Conservation (phyloP, 257 asterid species). For the Fraxinus americana region DNA sequence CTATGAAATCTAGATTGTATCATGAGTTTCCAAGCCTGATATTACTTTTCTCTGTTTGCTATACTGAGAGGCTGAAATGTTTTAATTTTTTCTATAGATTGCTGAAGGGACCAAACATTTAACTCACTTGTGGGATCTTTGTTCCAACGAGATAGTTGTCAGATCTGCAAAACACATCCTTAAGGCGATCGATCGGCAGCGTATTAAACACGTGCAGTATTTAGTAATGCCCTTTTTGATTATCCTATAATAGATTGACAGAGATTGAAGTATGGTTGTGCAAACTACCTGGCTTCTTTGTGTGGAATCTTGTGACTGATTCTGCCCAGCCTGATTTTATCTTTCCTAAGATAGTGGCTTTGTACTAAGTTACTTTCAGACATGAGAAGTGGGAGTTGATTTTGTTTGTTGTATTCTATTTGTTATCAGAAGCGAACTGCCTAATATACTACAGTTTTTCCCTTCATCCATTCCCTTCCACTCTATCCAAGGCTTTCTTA, state of each 20-base stretch:
- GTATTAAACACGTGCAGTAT: constrained; percentile 23
- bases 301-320: not conserved
- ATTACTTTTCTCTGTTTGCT: not conserved
- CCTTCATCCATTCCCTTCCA: not conserved
- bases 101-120: constrained; percentile 79
- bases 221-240: constrained; percentile 2
- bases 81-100: constrained; percentile 49
- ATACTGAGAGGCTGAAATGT: not conserved
- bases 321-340: not conserved
- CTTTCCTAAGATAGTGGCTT: not conserved
- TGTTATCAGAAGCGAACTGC: not conserved
- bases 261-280: not conserved
- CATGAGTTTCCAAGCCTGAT: constrained; percentile 1
- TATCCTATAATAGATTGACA: constrained; percentile 8
- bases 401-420: not conserved
- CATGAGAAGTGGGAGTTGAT: not conserved
- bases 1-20: constrained; percentile 18
- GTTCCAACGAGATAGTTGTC: constrained; percentile 78
- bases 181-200: constrained; percentile 64
- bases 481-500: not conserved
- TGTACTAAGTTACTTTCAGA: not conserved
- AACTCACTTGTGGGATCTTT: constrained; percentile 92
- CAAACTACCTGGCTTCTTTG: constrained; percentile 5
- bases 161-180: constrained; percentile 88
- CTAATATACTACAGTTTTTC: not conserved